Evolutionary conservation across 2,329 filamentous ascomycete genomes (phyloP).

Genomic region (Bipolaris bicolor): DNA sequence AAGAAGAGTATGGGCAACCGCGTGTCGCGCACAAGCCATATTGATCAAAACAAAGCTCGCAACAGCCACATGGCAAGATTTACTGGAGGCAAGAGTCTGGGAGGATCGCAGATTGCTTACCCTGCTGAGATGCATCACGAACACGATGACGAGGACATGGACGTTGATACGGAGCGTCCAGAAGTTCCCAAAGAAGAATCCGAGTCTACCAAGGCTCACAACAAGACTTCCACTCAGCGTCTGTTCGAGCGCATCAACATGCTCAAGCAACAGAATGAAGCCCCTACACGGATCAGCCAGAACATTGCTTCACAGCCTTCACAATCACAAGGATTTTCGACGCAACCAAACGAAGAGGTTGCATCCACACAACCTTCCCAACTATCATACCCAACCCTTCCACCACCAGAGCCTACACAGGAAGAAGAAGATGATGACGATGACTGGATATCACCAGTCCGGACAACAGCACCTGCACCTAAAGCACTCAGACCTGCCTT

Average conservation of each 20-base stretch:
- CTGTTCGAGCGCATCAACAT: conserved; percentile 91
- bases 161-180: conserved; percentile 54
- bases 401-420: conserved; percentile 17
- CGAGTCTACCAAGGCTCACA: conserved; percentile 66
- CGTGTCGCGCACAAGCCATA: conserved; percentile 76
- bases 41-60: conserved; percentile 67
- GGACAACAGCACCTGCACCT: conserved; percentile 42
- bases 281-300: conserved; percentile 46
- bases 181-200: conserved; percentile 53
- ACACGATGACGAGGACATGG: conserved; percentile 65
- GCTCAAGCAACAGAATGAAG: conserved; percentile 61
- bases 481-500: conserved; percentile 56
- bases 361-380: conserved; percentile 39
- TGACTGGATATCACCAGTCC: conserved; percentile 63
- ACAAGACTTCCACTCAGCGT: conserved; percentile 90
- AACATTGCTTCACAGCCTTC: conserved; percentile 44
- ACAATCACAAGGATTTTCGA: conserved; percentile 38
- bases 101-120: conserved; percentile 50
- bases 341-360: conserved; percentile 48
- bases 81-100: conserved; percentile 73
- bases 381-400: conserved; percentile 51
- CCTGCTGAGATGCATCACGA: conserved; percentile 47
- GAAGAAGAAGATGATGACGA: conserved; percentile 52
- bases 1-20: conserved; percentile 82
- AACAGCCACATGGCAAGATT: conserved; percentile 76